Evolutionary conservation across 202 grass and related monocot species (phyloP).

Genomic region (Cymbopogon flexuosus): DNA sequence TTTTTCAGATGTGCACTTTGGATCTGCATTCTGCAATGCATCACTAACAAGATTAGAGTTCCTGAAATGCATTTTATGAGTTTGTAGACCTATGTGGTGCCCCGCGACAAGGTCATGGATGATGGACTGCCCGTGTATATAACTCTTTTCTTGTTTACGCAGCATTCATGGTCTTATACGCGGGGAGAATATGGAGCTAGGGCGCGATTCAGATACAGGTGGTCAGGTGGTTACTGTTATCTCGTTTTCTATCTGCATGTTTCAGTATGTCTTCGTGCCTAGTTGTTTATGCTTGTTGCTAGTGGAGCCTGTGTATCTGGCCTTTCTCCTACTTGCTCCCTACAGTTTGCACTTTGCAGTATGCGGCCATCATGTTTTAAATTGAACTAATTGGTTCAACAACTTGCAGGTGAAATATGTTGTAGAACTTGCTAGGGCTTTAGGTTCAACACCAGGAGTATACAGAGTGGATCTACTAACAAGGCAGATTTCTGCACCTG

Average conservation of each 20-base stretch:
- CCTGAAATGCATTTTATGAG: background rate
- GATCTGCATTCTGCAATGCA: background rate
- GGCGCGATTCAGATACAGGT: conserved; percentile 71
- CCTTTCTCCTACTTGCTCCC: background rate
- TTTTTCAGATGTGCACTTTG: background rate
- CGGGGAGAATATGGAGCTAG: conserved; percentile 85
- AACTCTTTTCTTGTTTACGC: conserved; percentile 21
- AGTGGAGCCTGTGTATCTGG: background rate
- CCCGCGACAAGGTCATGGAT: background rate
- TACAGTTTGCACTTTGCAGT: conserved; percentile 21
- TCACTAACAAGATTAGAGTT: background rate
- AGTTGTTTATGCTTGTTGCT: conserved; percentile 13
- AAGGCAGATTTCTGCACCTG: conserved; percentile 60
- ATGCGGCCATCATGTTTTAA: background rate
- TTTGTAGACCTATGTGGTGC: background rate
- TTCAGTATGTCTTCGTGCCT: background rate
- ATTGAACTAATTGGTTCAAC: conserved; percentile 17
- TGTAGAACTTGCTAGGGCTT: conserved; percentile 75
- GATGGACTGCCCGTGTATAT: background rate
- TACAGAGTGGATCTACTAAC: conserved; percentile 75
- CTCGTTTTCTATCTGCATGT: background rate
- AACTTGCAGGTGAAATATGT: conserved; percentile 77
- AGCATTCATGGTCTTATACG: conserved; percentile 85
- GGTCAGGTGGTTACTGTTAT: conserved; percentile 52
- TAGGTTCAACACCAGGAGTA: conserved; percentile 75